These are phyloP conservation scores for Sinapis alba DNA, from an alignment of 441 rosid genomes.

Conservation along the genomic window DNA sequence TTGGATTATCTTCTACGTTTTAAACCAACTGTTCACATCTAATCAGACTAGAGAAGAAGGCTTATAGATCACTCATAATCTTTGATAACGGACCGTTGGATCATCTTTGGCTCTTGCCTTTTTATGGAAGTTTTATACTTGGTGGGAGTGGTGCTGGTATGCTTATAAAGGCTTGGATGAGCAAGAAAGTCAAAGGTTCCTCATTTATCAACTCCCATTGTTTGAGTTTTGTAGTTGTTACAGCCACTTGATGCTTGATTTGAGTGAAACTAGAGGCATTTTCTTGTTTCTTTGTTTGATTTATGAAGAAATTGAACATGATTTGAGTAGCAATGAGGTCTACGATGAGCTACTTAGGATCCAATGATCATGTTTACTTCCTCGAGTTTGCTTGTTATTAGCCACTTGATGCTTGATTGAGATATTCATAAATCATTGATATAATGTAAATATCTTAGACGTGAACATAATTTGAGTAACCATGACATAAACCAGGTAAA, in stretches of 20 bases:
- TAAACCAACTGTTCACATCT: neutral
- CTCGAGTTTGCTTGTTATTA: neutral
- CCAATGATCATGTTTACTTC: neutral
- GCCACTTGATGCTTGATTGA: neutral
- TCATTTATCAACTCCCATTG: neutral
- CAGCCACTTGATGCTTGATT: constrained; percentile 11
- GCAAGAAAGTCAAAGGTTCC: constrained; percentile 61
- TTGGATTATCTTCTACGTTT: neutral
- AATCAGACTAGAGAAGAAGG: neutral
- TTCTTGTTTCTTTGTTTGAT: neutral
- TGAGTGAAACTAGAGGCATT: neutral
- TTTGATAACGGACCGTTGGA: neutral
- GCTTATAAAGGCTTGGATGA: constrained; percentile 71
- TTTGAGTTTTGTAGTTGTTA: neutral
- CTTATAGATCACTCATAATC: neutral
- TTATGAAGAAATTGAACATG: neutral
- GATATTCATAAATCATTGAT: neutral
- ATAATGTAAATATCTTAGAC: neutral
- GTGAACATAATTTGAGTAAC: neutral
- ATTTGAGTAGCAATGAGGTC: neutral
- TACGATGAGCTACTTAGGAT: neutral
- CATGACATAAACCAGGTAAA: neutral
- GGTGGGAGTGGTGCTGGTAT: constrained; percentile 80
- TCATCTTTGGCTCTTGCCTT: constrained; percentile 47
- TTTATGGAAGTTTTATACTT: constrained; percentile 63